phyloP scores from a whole-genome alignment of 352 stramenopile species.

The Globisporangium echinulatum region DNA sequence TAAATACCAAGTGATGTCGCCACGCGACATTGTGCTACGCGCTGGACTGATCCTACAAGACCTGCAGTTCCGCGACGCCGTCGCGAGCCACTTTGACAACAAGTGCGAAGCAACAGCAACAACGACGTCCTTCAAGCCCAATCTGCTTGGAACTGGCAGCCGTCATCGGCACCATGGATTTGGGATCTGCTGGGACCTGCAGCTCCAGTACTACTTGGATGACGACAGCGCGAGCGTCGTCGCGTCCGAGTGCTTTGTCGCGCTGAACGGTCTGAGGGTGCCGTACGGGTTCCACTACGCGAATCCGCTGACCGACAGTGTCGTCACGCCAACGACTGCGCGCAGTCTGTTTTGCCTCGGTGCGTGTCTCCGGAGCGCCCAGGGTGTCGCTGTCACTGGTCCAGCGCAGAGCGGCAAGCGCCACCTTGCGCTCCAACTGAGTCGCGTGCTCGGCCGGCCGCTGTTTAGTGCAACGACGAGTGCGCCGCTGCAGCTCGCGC shows the following conservation, averaged over 20 bases:
- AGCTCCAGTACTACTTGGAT: constrained; percentile 55
- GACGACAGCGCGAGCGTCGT: constrained; percentile 53
- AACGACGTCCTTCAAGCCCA: background rate
- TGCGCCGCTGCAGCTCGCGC: constrained; percentile 13
- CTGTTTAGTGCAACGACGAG: constrained; percentile 21
- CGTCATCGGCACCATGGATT: background rate
- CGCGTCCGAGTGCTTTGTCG: constrained; percentile 54
- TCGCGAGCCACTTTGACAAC: constrained; percentile 24
- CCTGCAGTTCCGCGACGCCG: constrained; percentile 45
- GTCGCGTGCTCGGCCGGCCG: constrained; percentile 34
- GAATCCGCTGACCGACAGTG: constrained; percentile 16
- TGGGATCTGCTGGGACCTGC: constrained; percentile 31
- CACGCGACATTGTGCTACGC: constrained; percentile 21
- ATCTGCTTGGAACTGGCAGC: background rate
- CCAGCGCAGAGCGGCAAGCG: constrained; percentile 24
- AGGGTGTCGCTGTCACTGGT: constrained; percentile 23
- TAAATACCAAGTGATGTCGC: background rate
- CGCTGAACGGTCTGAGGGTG: constrained; percentile 39
- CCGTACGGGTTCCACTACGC: constrained; percentile 67
- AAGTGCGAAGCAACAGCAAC: background rate
- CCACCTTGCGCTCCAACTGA: constrained; percentile 33
- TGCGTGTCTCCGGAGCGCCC: constrained; percentile 29
- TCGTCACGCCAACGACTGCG: constrained; percentile 40
- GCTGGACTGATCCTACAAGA: constrained; percentile 37
- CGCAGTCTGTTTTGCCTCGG: constrained; percentile 50